These are phyloP conservation scores for Aureobasidium mangrovei DNA, from an alignment of 2,329 filamentous ascomycete species.

Conservation along the genomic window DNA sequence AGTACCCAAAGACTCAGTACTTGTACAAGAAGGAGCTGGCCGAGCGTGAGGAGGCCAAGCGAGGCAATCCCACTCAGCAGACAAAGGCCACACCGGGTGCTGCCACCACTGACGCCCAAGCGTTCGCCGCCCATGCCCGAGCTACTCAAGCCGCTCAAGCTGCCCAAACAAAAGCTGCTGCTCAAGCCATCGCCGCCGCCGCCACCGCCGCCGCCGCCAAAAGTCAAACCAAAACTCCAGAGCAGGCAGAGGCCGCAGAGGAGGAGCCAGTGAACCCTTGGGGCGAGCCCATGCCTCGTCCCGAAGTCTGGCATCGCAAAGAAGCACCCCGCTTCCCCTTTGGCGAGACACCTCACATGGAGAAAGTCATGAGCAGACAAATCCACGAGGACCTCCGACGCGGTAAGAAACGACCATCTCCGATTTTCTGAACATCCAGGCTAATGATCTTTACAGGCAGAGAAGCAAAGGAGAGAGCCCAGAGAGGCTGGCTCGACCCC, in stretches of 20 bases:
- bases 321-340: constrained; percentile 25
- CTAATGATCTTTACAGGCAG: background rate
- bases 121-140: background rate
- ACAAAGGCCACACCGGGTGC: background rate
- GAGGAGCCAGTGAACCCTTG: background rate
- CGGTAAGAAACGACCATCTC: constrained; percentile 17
- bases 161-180: background rate
- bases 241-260: background rate
- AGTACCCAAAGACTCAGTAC: background rate
- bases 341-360: constrained; percentile 25
- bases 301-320: constrained; percentile 24
- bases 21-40: background rate
- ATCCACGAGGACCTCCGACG: constrained; percentile 23
- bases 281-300: constrained; percentile 21
- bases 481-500: background rate
- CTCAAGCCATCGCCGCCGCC: background rate
- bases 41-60: background rate
- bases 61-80: background rate
- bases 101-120: background rate
- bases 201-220: background rate
- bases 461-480: background rate
- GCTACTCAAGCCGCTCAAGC: background rate
- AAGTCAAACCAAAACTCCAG: background rate
- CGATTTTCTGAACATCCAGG: background rate
- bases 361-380: constrained; percentile 21